Evolutionary conservation across 2,329 filamentous ascomycete genomes (phyloP).

Genomic region (Corinectria fuckeliana): DNA sequence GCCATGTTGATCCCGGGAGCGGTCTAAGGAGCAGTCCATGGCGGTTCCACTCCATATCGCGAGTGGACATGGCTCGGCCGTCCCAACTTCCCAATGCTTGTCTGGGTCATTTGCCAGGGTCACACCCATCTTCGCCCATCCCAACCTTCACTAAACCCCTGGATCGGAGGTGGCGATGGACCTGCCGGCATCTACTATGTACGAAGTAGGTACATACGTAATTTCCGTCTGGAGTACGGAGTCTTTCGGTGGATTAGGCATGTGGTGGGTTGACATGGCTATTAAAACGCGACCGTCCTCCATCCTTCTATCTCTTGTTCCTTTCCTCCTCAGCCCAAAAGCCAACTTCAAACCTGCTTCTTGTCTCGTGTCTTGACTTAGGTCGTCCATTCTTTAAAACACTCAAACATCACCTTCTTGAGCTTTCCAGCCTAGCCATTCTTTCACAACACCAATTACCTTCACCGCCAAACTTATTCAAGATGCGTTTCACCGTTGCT

Average conservation of each 20-base stretch:
- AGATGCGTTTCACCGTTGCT: slow-evolving; percentile 67
- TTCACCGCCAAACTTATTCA: slow-evolving; percentile 50
- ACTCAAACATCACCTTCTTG: slow-evolving; percentile 35
- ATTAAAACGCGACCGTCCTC: slow-evolving; percentile 57
- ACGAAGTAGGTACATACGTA: no score
- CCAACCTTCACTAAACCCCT: slow-evolving; percentile 32
- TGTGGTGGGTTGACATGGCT: slow-evolving; percentile 37
- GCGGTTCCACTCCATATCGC: slow-evolving; percentile 24
- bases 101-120: slow-evolving; percentile 32
- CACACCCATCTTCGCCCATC: slow-evolving; percentile 23
- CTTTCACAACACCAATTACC: slow-evolving; percentile 35
- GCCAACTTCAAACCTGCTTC: slow-evolving; percentile 48
- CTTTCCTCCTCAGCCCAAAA: slow-evolving; percentile 50
- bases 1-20: slow-evolving; percentile 29
- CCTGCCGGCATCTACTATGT: slow-evolving; percentile 17
- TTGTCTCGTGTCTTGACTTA: slow-evolving; percentile 57
- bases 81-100: slow-evolving; percentile 29
- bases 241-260: slow-evolving; percentile 23
- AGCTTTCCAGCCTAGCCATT: slow-evolving; percentile 37
- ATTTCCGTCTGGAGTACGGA: slow-evolving; percentile 32
- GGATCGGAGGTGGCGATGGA: slow-evolving; percentile 25
- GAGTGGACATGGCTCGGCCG: slow-evolving; percentile 30
- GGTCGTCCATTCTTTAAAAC: slow-evolving; percentile 62
- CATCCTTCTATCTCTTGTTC: slow-evolving; percentile 34
- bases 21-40: slow-evolving; percentile 24